Percentiles rank a stretch among this genome's conserved stretches.
Conservation (phyloP, 2,329 filamentous ascomycete genomes). For the Lasiodiplodia sp. region DNA sequence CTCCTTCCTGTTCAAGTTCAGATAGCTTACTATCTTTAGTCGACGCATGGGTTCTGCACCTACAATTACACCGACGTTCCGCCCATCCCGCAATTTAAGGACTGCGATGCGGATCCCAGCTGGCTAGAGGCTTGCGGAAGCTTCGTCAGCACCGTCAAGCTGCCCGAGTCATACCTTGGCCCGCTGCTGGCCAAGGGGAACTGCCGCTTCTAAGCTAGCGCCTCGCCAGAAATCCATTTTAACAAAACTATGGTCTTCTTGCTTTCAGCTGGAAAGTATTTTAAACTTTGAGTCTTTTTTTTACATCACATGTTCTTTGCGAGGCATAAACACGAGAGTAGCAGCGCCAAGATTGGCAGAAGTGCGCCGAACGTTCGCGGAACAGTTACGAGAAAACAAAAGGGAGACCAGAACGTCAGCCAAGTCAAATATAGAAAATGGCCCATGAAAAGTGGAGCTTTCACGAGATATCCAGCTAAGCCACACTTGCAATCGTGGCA, state of each 20-base stretch:
- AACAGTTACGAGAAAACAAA: too few species aligned
- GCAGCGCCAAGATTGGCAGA: too few species aligned
- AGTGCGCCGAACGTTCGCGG: too few species aligned
- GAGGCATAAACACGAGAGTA: too few species aligned
- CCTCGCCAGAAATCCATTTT: background rate
- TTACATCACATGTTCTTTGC: too few species aligned
- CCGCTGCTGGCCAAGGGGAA: background rate
- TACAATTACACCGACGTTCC: conserved; percentile 2
- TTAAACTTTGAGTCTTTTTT: background rate
- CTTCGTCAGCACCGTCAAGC: background rate
- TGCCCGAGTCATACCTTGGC: conserved; percentile 6
- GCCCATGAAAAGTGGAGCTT: too few species aligned
- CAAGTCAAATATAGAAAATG: too few species aligned
- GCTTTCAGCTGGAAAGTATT: background rate
- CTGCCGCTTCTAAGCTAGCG: conserved; percentile 1
- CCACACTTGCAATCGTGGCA: too few species aligned
- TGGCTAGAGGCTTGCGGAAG: conserved; percentile 5
- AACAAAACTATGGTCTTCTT: background rate
- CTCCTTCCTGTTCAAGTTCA: background rate
- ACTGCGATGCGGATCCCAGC: conserved; percentile 1
- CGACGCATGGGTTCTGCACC: conserved; percentile 13
- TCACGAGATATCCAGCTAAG: too few species aligned
- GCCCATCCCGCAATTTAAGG: conserved; percentile 1
- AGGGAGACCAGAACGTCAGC: too few species aligned
- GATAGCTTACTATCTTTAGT: background rate